A percentile compares a stretch with the other conserved stretches of the same genome.
Evolutionary conservation across 1,284 basidiomycete species (phyloP).

Genomic region (Rhodotorula sp.): DNA sequence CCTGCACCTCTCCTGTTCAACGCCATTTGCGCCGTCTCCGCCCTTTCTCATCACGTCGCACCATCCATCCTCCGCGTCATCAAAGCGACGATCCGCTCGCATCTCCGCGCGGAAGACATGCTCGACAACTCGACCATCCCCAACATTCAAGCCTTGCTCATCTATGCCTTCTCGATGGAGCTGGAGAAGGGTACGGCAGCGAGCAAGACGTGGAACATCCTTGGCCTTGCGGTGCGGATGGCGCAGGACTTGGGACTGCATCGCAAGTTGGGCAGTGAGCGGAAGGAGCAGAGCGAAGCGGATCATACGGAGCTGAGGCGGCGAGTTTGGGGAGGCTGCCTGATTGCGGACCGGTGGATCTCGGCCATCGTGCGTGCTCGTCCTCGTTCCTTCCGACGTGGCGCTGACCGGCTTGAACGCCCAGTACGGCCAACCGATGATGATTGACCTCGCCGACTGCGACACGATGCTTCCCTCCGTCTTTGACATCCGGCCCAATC

Average conservation of each 20-base stretch:
- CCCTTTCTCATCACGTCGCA: conserved; percentile 77
- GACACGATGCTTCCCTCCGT: conserved; percentile 76
- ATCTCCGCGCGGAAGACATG: conserved; percentile 75
- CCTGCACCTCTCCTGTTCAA: conserved; percentile 82
- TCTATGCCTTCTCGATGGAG: conserved; percentile 69
- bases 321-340: conserved; percentile 84
- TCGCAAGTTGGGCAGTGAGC: conserved; percentile 59
- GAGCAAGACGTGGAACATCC: conserved; percentile 48
- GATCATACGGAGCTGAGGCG: conserved; percentile 71
- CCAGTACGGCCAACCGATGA: conserved; percentile 79
- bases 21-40: conserved; percentile 86
- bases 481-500: conserved; percentile 57
- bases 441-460: conserved; percentile 91
- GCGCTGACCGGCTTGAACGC: conserved; percentile 44
- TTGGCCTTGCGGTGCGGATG: conserved; percentile 50
- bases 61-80: conserved; percentile 78
- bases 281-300: conserved; percentile 48
- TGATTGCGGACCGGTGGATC: conserved; percentile 80
- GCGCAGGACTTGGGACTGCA: conserved; percentile 88
- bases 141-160: conserved; percentile 85
- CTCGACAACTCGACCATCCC: conserved; percentile 79
- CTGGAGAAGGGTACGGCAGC: conserved; percentile 51
- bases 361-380: conserved; percentile 54
- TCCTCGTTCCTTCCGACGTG: background rate
- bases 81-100: conserved; percentile 66